Evolutionary conservation across 345 rosid species (phyloP).

Genomic region (sweet orange (Citrus sinensis)): DNA sequence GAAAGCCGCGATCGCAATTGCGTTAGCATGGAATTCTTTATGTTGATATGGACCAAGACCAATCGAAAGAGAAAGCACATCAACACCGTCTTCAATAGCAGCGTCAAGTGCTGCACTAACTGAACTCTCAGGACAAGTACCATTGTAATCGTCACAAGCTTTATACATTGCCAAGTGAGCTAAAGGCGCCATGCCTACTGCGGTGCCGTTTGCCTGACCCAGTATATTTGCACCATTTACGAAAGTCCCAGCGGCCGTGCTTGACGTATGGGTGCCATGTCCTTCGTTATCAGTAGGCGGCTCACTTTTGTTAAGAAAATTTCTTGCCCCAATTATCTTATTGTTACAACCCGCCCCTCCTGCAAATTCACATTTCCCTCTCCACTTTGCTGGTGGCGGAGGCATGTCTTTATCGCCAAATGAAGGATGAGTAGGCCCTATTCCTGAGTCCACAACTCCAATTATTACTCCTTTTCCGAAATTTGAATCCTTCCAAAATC

Average conservation of each 20-base stretch:
- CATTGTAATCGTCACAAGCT: no score
- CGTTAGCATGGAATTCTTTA: not conserved
- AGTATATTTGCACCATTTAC: not conserved
- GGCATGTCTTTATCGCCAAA: not conserved
- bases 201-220: not conserved
- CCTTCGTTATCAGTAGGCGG: not conserved
- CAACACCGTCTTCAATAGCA: not conserved
- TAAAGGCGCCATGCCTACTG: not conserved
- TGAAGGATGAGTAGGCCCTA: slow-evolving; percentile 40
- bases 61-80: not conserved
- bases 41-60: not conserved
- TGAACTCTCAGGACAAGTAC: not conserved
- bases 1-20: not conserved
- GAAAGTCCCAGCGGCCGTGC: not conserved
- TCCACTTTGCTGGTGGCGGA: not conserved
- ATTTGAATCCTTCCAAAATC: slow-evolving; percentile 36
- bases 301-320: not conserved
- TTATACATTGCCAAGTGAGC: not conserved
- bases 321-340: not conserved
- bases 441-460: slow-evolving; percentile 51
- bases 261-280: not conserved
- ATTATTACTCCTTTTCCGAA: slow-evolving; percentile 46
- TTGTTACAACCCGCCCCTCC: not conserved
- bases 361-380: not conserved
- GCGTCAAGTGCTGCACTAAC: not conserved